Conservation (phyloP, 2,329 filamentous ascomycete genomes). For the Fusarium clavum region DNA sequence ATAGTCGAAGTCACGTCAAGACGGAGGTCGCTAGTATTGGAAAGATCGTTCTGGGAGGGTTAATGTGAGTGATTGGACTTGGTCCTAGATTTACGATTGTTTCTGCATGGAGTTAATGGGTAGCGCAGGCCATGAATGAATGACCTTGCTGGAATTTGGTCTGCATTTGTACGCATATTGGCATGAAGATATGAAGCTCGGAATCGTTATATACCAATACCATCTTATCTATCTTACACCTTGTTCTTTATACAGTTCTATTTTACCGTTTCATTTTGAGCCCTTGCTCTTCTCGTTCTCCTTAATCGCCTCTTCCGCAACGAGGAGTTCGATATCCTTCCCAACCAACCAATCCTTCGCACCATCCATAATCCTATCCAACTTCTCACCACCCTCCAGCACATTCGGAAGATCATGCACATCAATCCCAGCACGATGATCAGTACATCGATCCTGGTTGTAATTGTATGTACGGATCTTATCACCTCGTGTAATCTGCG, state of each 20-base stretch:
- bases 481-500: constrained; percentile 88
- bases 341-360: constrained; percentile 81
- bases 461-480: constrained; percentile 95
- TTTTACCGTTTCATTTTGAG: constrained; percentile 15
- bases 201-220: constrained; percentile 18
- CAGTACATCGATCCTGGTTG: constrained; percentile 81
- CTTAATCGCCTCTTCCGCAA: constrained; percentile 69
- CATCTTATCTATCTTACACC: constrained; percentile 21
- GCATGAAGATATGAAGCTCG: constrained; percentile 27
- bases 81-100: neutral
- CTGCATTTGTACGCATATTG: constrained; percentile 8
- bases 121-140: constrained; percentile 35
- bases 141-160: constrained; percentile 39
- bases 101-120: constrained; percentile 39
- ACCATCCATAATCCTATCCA: constrained; percentile 82
- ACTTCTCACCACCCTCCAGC: constrained; percentile 76
- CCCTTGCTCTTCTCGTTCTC: constrained; percentile 30
- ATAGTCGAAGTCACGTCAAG: constrained; percentile 79
- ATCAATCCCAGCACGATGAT: constrained; percentile 85
- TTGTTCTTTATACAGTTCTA: constrained; percentile 3
- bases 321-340: constrained; percentile 77
- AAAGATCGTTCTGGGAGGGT: constrained; percentile 87
- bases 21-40: constrained; percentile 86
- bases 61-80: constrained; percentile 66
- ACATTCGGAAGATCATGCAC: constrained; percentile 84